Base-by-base conservation (phyloP, 2,329 filamentous ascomycete species). In the Alternaria postmessia region DNA sequence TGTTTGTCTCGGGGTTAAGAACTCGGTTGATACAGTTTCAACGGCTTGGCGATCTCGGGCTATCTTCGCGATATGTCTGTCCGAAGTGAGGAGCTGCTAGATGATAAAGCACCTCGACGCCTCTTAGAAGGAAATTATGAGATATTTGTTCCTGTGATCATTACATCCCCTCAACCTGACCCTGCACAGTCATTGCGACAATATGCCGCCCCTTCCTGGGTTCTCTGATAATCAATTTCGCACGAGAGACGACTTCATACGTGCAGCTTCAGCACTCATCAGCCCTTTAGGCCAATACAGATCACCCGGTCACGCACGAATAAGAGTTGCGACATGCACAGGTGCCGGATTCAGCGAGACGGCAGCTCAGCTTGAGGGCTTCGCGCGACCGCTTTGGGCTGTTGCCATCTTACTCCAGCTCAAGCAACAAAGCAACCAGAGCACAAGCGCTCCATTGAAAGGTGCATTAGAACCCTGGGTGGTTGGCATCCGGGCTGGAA, bases 291-390 rank as follows among this genome's bases (percentile, higher is more conserved):
- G 65, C 46, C 69, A 70, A 1, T 75, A 75, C 24, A 73, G 75
- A 22, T 75, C 73, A 2, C 54, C 65, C 1, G 65, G 67, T 9
- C 71, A 74, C 32, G 75, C 75, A 8, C 69, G 75, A 5, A 74
- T 77, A 26, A 69, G 51, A 51, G 68, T 77, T 1, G 70, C 73
- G 4, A 49, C 76, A n/a, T 63, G 60, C 12, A 77, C 72, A n/a
- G 75, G 75, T 20, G 76, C 75, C 1, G 74, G 76, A 51, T 77
- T 77, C 18, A 74, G 76, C 55, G 73, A 77, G 42, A 64, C 75
- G 18, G 74, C 75, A 11, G 75, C 75, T 3, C 74, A 77, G 42
- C 67, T 77, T 3, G 75, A 77, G 63, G 75, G 75, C 11, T 77
- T 61, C 52, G 75, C 75, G 4, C 75, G 75, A 6, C 67, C 74